Evolutionary conservation across 2,329 filamentous ascomycete genomes (phyloP).

Genomic region (Dryadomyces quercus-mongolicae): DNA sequence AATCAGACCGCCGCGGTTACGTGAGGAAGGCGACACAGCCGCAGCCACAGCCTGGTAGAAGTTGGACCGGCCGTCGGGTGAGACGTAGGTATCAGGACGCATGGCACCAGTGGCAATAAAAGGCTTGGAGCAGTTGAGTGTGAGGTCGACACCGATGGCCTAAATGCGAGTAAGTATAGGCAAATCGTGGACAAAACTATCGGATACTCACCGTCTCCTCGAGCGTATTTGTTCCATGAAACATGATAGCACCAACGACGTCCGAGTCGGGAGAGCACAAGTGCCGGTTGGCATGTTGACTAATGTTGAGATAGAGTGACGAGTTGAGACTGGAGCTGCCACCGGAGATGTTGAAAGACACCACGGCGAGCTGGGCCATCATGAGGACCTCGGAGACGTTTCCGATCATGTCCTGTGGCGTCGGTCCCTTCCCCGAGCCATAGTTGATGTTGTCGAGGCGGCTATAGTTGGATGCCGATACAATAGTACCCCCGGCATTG

Average conservation of each 20-base stretch:
- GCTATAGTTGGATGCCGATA: slow-evolving; percentile 22
- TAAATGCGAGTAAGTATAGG: too few species aligned
- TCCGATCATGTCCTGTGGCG: slow-evolving; percentile 15
- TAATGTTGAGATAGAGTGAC: slow-evolving; percentile 21
- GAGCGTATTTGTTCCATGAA: slow-evolving; percentile 42
- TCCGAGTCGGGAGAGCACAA: slow-evolving; percentile 20
- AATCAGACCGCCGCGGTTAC: slow-evolving; percentile 42
- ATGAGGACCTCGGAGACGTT: slow-evolving; percentile 20
- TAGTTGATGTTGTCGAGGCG: slow-evolving; percentile 22
- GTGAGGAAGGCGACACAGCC: slow-evolving; percentile 27
- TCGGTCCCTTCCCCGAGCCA: slow-evolving; percentile 16
- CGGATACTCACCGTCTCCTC: slow-evolving; percentile 31
- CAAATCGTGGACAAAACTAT: too few species aligned
- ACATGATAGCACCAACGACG: slow-evolving; percentile 18
- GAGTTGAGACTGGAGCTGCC: slow-evolving; percentile 21
- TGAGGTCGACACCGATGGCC: slow-evolving; percentile 38
- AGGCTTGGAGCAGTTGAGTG: slow-evolving; percentile 38
- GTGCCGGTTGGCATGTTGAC: slow-evolving; percentile 18
- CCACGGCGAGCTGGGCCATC: slow-evolving; percentile 19
- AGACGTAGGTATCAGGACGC: slow-evolving; percentile 40
- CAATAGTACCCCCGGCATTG: slow-evolving; percentile 13
- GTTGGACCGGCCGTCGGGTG: slow-evolving; percentile 40
- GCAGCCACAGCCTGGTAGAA: slow-evolving; percentile 39
- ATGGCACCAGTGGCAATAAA: slow-evolving; percentile 41
- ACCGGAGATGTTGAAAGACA: slow-evolving; percentile 15